Evolutionary conservation across 1,284 basidiomycete genomes (phyloP).

Genomic region (Kwoniella shivajii): DNA sequence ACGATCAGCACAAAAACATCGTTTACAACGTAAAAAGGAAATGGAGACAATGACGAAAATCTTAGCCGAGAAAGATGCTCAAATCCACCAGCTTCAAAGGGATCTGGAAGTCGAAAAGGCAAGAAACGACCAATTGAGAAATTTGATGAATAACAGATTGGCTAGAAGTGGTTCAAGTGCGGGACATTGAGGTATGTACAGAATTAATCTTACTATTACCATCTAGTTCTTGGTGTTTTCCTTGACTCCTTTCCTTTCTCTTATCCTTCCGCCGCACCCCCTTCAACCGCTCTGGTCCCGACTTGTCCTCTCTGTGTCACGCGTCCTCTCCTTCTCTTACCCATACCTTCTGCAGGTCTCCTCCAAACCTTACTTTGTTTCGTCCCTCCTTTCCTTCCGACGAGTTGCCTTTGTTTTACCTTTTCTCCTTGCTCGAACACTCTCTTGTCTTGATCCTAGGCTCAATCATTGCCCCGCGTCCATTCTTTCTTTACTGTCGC

Average conservation of each 20-base stretch:
- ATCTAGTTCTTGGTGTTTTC: no score
- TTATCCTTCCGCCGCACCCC: no score
- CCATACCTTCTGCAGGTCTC: neutral
- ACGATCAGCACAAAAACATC: constrained; percentile 42
- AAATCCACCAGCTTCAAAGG: constrained; percentile 26
- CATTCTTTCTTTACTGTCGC: no score
- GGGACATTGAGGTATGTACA: neutral
- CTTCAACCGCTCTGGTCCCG: no score
- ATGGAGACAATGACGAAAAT: constrained; percentile 19
- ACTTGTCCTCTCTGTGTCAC: no score
- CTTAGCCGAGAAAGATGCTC: constrained; percentile 23
- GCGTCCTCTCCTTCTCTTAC: neutral
- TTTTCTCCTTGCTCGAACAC: no score
- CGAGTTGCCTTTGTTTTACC: neutral
- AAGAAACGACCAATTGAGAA: constrained; percentile 23
- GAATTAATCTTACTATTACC: no score
- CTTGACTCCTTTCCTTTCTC: no score
- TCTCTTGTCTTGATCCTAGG: no score
- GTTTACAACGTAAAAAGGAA: constrained; percentile 32
- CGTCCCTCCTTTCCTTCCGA: neutral
- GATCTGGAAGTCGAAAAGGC: constrained; percentile 36
- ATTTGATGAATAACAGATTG: constrained; percentile 8
- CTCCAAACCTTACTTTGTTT: no score
- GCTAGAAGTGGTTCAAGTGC: neutral
- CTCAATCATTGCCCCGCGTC: no score